These are phyloP conservation scores for Eimeria sp. DNA, from an alignment of 169 alveolate species.

Conservation along the genomic window DNA sequence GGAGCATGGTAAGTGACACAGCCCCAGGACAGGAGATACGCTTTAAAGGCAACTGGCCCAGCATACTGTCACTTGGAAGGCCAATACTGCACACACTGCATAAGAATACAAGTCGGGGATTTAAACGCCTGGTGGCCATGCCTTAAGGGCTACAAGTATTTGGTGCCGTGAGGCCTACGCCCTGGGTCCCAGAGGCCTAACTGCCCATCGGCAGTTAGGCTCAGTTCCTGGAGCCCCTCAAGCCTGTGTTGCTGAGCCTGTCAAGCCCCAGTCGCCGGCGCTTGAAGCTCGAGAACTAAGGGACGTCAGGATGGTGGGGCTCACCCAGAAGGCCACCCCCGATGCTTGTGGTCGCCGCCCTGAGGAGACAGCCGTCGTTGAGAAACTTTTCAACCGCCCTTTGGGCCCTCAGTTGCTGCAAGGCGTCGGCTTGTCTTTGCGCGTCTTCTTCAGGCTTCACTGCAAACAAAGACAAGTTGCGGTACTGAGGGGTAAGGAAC, in stretches of 20 bases:
- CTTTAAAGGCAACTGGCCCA: not conserved
- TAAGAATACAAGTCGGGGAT: not conserved
- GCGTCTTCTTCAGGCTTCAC: constrained; percentile 16
- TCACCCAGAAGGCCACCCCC: constrained; percentile 84
- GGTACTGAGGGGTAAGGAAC: constrained; percentile 44
- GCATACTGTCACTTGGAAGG: not conserved
- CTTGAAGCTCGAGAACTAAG: not conserved
- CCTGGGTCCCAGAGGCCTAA: not conserved
- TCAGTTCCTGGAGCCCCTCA: not conserved
- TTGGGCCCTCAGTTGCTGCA: constrained; percentile 65
- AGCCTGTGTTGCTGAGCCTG: not conserved
- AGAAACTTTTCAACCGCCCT: constrained; percentile 63
- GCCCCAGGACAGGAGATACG: not conserved
- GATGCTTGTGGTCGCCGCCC: constrained; percentile 70
- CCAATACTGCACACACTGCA: not conserved
- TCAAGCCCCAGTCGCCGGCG: not conserved
- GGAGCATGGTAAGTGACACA: not conserved
- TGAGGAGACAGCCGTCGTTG: constrained; percentile 79
- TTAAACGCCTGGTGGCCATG: not conserved
- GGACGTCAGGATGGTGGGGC: not conserved
- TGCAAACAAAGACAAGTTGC: constrained; percentile 9
- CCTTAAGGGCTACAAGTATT: not conserved
- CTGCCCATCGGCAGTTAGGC: not conserved
- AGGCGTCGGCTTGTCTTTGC: not conserved
- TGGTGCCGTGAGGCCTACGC: not conserved